Evolutionary conservation across 2,329 filamentous ascomycete species (phyloP).

Genomic region (Colletotrichum lini): DNA sequence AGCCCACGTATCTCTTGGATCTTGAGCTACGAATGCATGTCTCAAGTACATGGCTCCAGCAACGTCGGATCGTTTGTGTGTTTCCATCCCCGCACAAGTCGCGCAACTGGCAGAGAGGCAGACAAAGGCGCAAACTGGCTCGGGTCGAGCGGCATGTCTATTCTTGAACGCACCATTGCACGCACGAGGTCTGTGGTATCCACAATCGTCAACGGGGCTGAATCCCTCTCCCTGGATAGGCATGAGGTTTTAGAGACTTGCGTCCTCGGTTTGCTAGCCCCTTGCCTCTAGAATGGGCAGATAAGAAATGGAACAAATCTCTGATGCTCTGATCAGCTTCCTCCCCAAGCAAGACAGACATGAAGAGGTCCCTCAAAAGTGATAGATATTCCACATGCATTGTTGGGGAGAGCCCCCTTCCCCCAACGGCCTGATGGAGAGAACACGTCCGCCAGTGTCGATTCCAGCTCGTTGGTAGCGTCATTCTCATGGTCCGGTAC

Average conservation of each 20-base stretch:
- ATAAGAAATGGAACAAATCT: slow-evolving; percentile 23
- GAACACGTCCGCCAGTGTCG: slow-evolving; percentile 11
- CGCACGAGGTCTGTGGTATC: background rate
- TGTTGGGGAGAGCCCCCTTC: slow-evolving; percentile 9
- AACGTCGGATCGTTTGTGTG: background rate
- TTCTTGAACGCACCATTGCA: slow-evolving; percentile 17
- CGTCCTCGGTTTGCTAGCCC: background rate
- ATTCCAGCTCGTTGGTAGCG: slow-evolving; percentile 24
- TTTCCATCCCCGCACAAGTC: background rate
- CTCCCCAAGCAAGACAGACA: slow-evolving; percentile 17
- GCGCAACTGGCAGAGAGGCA: background rate
- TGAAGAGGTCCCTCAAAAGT: background rate
- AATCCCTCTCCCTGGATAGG: background rate
- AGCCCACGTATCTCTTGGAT: background rate
- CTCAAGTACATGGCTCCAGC: background rate
- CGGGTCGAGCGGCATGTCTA: slow-evolving; percentile 26
- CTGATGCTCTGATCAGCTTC: slow-evolving; percentile 6
- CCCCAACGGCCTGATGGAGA: slow-evolving; percentile 13
- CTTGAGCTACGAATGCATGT: background rate
- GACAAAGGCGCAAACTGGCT: slow-evolving; percentile 2
- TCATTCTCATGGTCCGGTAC: background rate
- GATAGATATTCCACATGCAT: slow-evolving; percentile 9
- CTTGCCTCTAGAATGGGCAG: slow-evolving; percentile 11
- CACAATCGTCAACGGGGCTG: slow-evolving; percentile 10
- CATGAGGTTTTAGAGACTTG: background rate